phyloP scores from a whole-genome alignment of 805 yeast genomes.

The Candida nemodendra region DNA sequence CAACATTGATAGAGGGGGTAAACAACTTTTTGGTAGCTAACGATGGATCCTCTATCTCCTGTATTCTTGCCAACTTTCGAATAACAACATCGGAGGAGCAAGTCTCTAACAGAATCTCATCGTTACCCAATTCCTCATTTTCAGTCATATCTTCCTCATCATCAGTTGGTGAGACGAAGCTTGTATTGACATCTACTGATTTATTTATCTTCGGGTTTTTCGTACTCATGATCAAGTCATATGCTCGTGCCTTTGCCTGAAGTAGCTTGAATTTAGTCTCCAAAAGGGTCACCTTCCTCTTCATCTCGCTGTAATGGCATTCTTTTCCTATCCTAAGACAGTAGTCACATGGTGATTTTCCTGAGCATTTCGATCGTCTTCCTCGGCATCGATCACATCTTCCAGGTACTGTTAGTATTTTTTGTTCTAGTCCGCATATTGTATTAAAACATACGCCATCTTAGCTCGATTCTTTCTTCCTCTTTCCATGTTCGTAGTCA shows the following conservation, averaged over 20 bases:
- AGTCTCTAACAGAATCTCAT: constrained; percentile 1
- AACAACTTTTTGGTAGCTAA: background rate
- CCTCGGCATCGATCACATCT: constrained; percentile 6
- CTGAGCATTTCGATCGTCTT: constrained; percentile 6
- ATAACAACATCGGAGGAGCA: constrained; percentile 7
- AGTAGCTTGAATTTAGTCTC: constrained; percentile 3
- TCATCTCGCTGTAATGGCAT: constrained; percentile 4
- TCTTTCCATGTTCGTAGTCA: no score
- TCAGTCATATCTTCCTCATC: background rate
- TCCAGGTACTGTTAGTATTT: background rate
- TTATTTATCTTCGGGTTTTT: background rate
- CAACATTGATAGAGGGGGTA: constrained; percentile 2
- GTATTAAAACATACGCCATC: constrained; percentile 1
- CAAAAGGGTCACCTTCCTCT: constrained; percentile 1
- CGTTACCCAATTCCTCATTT: background rate
- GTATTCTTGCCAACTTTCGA: constrained; percentile 2
- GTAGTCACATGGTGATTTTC: constrained; percentile 3
- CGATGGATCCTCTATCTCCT: background rate
- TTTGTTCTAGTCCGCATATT: background rate
- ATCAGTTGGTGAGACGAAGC: background rate
- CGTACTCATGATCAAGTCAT: constrained; percentile 1
- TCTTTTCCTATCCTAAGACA: background rate
- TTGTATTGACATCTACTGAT: background rate
- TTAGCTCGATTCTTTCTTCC: background rate
- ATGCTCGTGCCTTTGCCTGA: constrained; percentile 5